Conservation (phyloP, 129 eudicot genomes). For the Flaveria brownii region DNA sequence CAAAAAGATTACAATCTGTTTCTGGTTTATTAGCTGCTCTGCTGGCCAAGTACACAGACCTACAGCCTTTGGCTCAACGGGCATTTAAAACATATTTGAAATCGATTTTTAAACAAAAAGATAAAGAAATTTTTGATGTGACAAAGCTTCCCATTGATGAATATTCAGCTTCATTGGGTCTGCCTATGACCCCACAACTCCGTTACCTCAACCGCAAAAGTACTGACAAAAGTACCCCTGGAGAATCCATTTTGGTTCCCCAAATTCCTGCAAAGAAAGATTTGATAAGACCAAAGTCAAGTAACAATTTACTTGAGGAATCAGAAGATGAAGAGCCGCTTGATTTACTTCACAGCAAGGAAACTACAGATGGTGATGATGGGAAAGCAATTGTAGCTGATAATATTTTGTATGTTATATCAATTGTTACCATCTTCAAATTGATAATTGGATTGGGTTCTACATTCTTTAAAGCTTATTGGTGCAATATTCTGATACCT, state of each 20-base stretch:
- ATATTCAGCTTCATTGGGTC: conserved; percentile 86
- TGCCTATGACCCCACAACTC: conserved; percentile 92
- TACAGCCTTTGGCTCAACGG: conserved; percentile 69
- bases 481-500: neutral
- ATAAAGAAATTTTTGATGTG: conserved; percentile 86
- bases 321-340: conserved; percentile 41
- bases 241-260: conserved; percentile 34
- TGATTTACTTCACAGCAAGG: conserved; percentile 49
- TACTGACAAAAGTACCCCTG: conserved; percentile 38
- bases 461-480: neutral
- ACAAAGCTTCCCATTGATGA: conserved; percentile 80
- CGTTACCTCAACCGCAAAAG: conserved; percentile 67
- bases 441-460: neutral
- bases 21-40: conserved; percentile 72
- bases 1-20: conserved; percentile 70
- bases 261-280: conserved; percentile 43
- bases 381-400: conserved; percentile 27
- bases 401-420: conserved; percentile 44
- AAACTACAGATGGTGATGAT: conserved; percentile 28
- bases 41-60: conserved; percentile 63
- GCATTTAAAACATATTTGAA: conserved; percentile 80
- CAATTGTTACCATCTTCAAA: neutral
- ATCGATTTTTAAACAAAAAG: conserved; percentile 67
- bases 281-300: conserved; percentile 26
- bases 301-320: conserved; percentile 31